Evolutionary conservation across 2,329 filamentous ascomycete genomes (phyloP), one percentile per base, ranked within the genome.

Genomic region (Fusarium praegraminearum): DNA sequence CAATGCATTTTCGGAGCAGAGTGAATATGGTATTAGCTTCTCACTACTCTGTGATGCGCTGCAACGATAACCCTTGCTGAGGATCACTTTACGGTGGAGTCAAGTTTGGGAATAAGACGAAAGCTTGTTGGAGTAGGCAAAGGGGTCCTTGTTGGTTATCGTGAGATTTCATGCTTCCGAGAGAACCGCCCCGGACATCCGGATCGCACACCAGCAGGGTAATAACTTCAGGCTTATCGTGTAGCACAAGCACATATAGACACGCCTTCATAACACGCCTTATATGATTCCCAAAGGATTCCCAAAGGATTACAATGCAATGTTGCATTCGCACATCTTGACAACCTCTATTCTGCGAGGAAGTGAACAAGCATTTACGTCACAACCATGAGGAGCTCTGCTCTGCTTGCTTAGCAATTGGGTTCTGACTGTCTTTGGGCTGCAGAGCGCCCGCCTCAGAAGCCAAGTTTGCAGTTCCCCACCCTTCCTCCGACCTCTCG

Each of bases 401-500:
- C 36, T 40, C 16, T 26, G 22, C 46, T 32, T 30, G 57, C n/a
- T 40, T 38, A 26, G 44, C 49, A 66, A 70, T 70, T 70, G 67
- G 67, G 67, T 70, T 70, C 67, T 70, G 67, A 70, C 67, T 70
- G 62, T 70, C 67, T 58, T 50, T 65, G 60, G 52, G 57, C 54
- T 66, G 54, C 54, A 43, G 52, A 67, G 56, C 66, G 62, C 66
- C 66, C 66, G 52, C 43, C 61, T 56, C 50, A 49, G 51, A 52
- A 69, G 66, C 66, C 61, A 66, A 62, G 61, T 46, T 54, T 47
- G 22, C 32, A 47, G 20, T 65, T 53, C 61, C 46, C 62, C 62
- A 58, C 52, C 52, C 33, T 32, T 47, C 33, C 32, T 30, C 16
- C 36, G 20, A 22, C 4, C 24, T 22, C 35, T 36, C 22, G 55